These are phyloP conservation scores for Ceratobasidium theobromae DNA, from an alignment of 1,284 basidiomycete species.

Conservation along the genomic window DNA sequence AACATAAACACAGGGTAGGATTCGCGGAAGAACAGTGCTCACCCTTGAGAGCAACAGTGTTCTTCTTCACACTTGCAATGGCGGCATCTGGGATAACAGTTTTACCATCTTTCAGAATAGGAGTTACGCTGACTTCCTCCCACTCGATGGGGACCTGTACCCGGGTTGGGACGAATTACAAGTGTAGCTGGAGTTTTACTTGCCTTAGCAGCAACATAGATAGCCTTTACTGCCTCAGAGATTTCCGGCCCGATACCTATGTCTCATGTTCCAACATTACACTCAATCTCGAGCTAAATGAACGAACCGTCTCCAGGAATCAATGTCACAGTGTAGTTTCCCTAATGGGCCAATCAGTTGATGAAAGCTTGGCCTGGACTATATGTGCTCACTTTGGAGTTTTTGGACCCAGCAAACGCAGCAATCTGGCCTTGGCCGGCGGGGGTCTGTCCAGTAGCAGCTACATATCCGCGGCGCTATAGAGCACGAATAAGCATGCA, in stretches of 20 bases:
- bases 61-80: constrained; percentile 91
- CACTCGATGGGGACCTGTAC: constrained; percentile 94
- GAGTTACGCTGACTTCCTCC: constrained; percentile 98
- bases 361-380: constrained; percentile 6
- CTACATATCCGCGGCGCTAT: constrained; percentile 23
- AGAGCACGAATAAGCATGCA: neutral
- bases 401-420: constrained; percentile 86
- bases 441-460: constrained; percentile 6
- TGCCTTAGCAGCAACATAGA: constrained; percentile 83
- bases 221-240: constrained; percentile 91
- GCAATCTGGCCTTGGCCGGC: constrained; percentile 64
- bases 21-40: constrained; percentile 37
- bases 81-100: constrained; percentile 94
- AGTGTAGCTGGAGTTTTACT: neutral
- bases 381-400: constrained; percentile 64
- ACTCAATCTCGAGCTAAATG: neutral
- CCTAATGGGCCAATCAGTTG: constrained; percentile 51
- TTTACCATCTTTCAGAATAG: constrained; percentile 92
- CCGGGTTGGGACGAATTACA: neutral
- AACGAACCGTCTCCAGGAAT: constrained; percentile 86
- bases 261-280: constrained; percentile 32
- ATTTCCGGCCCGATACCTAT: constrained; percentile 98
- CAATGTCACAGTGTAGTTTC: constrained; percentile 92
- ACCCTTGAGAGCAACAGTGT: constrained; percentile 98
- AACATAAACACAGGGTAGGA: neutral